Percentiles rank a stretch among this genome's conserved stretches.
Conservation (phyloP, 441 rosid genomes). For the Lepidium campestre region DNA sequence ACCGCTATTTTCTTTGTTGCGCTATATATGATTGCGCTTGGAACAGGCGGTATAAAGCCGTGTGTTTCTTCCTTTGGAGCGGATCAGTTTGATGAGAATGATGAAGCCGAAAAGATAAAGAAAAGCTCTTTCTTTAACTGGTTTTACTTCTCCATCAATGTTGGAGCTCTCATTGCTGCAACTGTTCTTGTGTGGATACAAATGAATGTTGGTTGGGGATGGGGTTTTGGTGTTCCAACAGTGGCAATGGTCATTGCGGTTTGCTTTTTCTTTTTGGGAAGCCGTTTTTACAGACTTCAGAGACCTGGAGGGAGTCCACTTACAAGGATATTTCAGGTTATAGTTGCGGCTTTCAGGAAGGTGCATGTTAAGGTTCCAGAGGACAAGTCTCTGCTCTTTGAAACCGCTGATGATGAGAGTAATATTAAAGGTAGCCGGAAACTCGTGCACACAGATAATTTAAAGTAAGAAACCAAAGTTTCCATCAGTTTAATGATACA, state of each 20-base stretch:
- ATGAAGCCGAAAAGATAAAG: conserved; percentile 59
- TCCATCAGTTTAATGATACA: not conserved
- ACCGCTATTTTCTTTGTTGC: conserved; percentile 54
- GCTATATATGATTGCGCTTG: conserved; percentile 85
- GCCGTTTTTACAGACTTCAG: conserved; percentile 59
- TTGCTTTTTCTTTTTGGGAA: conserved; percentile 69
- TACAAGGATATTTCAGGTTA: conserved; percentile 73
- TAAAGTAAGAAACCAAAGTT: conserved; percentile 40
- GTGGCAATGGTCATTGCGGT: conserved; percentile 82
- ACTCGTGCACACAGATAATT: conserved; percentile 62
- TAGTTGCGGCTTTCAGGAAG: conserved; percentile 76
- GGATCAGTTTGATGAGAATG: conserved; percentile 85
- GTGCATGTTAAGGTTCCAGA: conserved; percentile 52
- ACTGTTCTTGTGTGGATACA: conserved; percentile 89
- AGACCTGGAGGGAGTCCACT: conserved; percentile 93
- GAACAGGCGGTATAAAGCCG: conserved; percentile 93
- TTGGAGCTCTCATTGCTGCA: conserved; percentile 85
- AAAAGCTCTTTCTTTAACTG: conserved; percentile 94
- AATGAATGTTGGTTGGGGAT: conserved; percentile 95
- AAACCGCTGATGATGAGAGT: conserved; percentile 57
- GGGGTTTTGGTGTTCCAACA: conserved; percentile 93
- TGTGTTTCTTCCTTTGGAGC: conserved; percentile 97
- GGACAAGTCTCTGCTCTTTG: conserved; percentile 65
- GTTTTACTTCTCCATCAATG: conserved; percentile 84
- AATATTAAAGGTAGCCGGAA: conserved; percentile 76